These are phyloP conservation scores for Saccharomycopsis hybrid DNA, from an alignment of 1,139 yeast species.

Conservation along the genomic window DNA sequence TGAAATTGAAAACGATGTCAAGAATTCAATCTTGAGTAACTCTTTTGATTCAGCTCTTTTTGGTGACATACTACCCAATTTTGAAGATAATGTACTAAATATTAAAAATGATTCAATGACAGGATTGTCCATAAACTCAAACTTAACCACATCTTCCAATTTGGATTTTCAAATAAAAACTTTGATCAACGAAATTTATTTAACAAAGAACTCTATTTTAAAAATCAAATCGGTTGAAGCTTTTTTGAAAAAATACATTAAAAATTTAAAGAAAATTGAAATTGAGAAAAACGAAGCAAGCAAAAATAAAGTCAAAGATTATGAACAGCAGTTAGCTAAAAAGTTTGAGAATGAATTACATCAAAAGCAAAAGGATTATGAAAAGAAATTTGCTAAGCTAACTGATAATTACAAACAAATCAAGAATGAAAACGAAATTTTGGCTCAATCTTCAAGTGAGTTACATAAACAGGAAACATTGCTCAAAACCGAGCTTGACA, in stretches of 20 bases:
- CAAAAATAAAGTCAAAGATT: constrained; percentile 20
- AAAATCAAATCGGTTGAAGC: constrained; percentile 18
- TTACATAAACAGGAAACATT: neutral
- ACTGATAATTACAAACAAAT: constrained; percentile 6
- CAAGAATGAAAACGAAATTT: constrained; percentile 12
- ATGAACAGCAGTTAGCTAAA: constrained; percentile 18
- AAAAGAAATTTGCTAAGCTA: constrained; percentile 8
- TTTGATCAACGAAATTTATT: constrained; percentile 19
- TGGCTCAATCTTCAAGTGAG: neutral
- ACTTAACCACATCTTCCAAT: constrained; percentile 20
- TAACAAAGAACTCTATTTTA: constrained; percentile 15
- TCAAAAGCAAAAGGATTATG: constrained; percentile 16
- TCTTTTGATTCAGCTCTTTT: constrained; percentile 20
- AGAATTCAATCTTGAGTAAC: constrained; percentile 18
- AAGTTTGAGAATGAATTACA: constrained; percentile 24
- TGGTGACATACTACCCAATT: constrained; percentile 20
- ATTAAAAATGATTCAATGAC: constrained; percentile 21
- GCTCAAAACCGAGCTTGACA: neutral
- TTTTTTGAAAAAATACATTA: constrained; percentile 20
- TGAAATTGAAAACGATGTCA: constrained; percentile 15
- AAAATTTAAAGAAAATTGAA: constrained; percentile 20
- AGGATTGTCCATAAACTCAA: constrained; percentile 20
- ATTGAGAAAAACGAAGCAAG: constrained; percentile 20
- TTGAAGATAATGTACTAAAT: constrained; percentile 19
- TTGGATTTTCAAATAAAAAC: constrained; percentile 20